Evolutionary conservation across 139 green algal genomes (phyloP), one percentile per base, ranked within the genome.

Genomic region (Astrephomene gubernaculifera): DNA sequence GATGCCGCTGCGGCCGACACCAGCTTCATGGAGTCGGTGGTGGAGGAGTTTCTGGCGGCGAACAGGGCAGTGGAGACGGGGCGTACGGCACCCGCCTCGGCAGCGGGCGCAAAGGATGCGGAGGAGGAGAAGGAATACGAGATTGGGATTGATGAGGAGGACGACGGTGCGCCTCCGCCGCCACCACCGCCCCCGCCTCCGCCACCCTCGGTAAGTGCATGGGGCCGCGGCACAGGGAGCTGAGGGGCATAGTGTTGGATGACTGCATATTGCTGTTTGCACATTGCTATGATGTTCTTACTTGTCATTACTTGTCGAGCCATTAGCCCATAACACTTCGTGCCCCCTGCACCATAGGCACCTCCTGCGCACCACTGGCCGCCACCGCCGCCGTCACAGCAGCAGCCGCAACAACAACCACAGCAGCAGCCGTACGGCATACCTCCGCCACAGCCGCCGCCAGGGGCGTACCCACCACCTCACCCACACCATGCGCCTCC

Each of bases 91-190:
- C 44, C 4, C 10, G 38, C 25, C 7, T 25, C 8, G 17, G 75
- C 49, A 12, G 38, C 53, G 57, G 60, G 57, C 2, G 36, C 22
- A 7, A 24, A 53, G 33, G 33, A 36, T 31, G 39, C 27, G 29
- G 60, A 72, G 60, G 75, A 72, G 57, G 75, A 54, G 4, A 74
- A 84, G 63, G 78, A 84, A 41, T 84, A 84, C 41, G 78, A 84
- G 44, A 52, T 74, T 14, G 78, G 78, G 2, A 74, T 74, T 5
- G 78, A 84, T 43, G 78, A 84, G 78, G 78, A 84, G 64, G 78
- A 84, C 41, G 78, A 84, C 31, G 78, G 31, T 44, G 78, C 63
- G 78, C 43, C 41, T 27, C 76, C 78, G 78, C 78, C 78, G 44
- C 78, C 78, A 22, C 78, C 78, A 31, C 78, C 78, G 21, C 78